Evolutionary conservation across 1,284 basidiomycete genomes (phyloP).

Genomic region (Sphagnurus paluster): DNA sequence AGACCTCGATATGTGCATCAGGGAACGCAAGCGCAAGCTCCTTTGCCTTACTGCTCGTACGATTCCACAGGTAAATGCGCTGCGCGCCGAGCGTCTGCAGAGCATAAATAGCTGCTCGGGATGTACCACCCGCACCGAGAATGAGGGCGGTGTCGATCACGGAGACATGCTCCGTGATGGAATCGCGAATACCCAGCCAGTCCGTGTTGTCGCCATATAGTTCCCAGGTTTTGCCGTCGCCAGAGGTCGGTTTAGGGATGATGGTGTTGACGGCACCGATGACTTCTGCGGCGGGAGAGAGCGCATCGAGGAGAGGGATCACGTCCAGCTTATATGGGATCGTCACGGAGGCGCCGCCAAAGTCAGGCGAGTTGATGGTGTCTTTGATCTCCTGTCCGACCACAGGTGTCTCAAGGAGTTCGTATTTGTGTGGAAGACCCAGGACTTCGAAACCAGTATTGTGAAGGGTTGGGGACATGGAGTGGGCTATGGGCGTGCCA

Average conservation of each 20-base stretch:
- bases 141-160: conserved; percentile 64
- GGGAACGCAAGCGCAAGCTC: conserved; percentile 71
- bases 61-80: conserved; percentile 83
- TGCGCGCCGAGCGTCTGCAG: conserved; percentile 69
- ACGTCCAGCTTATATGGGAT: conserved; percentile 92
- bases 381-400: conserved; percentile 69
- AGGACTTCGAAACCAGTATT: conserved; percentile 85
- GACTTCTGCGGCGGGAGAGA: conserved; percentile 77
- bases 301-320: conserved; percentile 73
- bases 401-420: conserved; percentile 71
- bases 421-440: conserved; percentile 83
- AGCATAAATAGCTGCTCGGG: conserved; percentile 90
- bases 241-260: conserved; percentile 46
- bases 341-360: conserved; percentile 96
- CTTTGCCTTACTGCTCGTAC: conserved; percentile 74
- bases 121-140: conserved; percentile 91
- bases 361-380: conserved; percentile 67
- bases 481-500: conserved; percentile 86
- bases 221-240: conserved; percentile 44
- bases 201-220: conserved; percentile 93
- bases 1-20: conserved; percentile 54
- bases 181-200: conserved; percentile 81
- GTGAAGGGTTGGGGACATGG: conserved; percentile 92
- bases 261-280: conserved; percentile 96
- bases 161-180: conserved; percentile 42